Percentiles rank a stretch among this genome's conserved stretches.
These are phyloP conservation scores for Neonothopanus nambi DNA, from an alignment of 1,284 basidiomycete genomes.

Conservation along the genomic window DNA sequence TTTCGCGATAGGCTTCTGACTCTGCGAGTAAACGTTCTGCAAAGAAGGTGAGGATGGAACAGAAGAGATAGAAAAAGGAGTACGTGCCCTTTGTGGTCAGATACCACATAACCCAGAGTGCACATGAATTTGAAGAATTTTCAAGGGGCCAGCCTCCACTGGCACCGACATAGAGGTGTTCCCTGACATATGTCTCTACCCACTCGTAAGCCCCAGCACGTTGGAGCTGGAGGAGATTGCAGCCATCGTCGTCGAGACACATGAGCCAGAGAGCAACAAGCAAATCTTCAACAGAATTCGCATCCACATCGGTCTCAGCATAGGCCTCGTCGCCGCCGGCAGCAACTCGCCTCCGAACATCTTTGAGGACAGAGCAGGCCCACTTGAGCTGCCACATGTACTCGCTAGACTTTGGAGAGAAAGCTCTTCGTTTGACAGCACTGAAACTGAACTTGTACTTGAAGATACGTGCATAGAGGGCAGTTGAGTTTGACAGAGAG, in stretches of 20 bases:
- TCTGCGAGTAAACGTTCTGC: conserved; percentile 51
- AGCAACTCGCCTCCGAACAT: conserved; percentile 23
- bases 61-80: neutral
- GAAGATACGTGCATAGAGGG: conserved; percentile 64
- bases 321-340: conserved; percentile 31
- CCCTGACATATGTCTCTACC: conserved; percentile 46
- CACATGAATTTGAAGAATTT: conserved; percentile 47
- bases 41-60: neutral
- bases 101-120: conserved; percentile 68
- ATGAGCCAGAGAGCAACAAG: conserved; percentile 64
- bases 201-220: conserved; percentile 48
- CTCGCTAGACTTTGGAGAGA: conserved; percentile 38
- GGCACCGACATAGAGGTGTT: conserved; percentile 41
- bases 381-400: conserved; percentile 48
- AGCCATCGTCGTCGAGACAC: conserved; percentile 76
- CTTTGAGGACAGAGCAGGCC: conserved; percentile 41
- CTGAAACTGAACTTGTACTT: conserved; percentile 58
- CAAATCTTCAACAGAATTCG: conserved; percentile 36
- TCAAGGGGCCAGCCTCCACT: conserved; percentile 60
- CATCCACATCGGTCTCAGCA: conserved; percentile 19
- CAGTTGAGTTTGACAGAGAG: conserved; percentile 33
- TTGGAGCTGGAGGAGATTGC: conserved; percentile 64
- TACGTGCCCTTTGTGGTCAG: conserved; percentile 47
- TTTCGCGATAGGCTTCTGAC: conserved; percentile 36
- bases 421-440: conserved; percentile 51